A percentile compares a stretch with the other conserved stretches of the same genome.
Conservation (phyloP, 768 basidiomycete genomes). For the Polyporus arcularius region DNA sequence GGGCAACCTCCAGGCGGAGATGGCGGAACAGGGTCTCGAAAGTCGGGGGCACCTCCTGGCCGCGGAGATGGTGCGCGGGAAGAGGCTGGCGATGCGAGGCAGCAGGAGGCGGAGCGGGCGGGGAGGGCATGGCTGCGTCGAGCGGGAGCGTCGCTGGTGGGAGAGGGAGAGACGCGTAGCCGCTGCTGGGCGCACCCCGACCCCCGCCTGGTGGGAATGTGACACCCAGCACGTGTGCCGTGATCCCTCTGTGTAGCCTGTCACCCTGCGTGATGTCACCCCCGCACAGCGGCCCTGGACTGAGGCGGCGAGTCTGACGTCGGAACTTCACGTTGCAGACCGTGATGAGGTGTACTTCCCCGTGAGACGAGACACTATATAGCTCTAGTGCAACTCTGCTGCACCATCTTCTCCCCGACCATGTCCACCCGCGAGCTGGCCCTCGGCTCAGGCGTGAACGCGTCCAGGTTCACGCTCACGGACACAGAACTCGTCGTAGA, state of each 20-base stretch:
- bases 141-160: constrained; percentile 12
- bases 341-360: background rate
- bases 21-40: constrained; percentile 16
- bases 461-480: constrained; percentile 30
- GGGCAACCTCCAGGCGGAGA: constrained; percentile 17
- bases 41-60: constrained; percentile 9
- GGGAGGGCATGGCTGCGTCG: constrained; percentile 10
- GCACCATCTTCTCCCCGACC: background rate
- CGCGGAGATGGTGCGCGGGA: constrained; percentile 2
- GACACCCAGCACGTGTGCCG: background rate
- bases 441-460: constrained; percentile 5
- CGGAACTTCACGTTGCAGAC: too few species aligned
- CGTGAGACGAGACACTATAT: background rate
- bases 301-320: too few species aligned
- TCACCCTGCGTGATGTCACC: background rate
- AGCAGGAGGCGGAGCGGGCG: background rate
- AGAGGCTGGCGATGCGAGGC: background rate
- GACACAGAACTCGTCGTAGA: constrained; percentile 31
- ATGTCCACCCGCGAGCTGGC: constrained; percentile 10
- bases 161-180: constrained; percentile 22
- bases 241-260: too few species aligned
- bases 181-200: constrained; percentile 7
- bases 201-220: background rate
- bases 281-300: background rate
- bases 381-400: background rate